A percentile compares a stretch with the other conserved stretches of the same genome.
Conservation (phyloP, 495 filamentous ascomycete genomes). For the Aspergillus bridgeri region DNA sequence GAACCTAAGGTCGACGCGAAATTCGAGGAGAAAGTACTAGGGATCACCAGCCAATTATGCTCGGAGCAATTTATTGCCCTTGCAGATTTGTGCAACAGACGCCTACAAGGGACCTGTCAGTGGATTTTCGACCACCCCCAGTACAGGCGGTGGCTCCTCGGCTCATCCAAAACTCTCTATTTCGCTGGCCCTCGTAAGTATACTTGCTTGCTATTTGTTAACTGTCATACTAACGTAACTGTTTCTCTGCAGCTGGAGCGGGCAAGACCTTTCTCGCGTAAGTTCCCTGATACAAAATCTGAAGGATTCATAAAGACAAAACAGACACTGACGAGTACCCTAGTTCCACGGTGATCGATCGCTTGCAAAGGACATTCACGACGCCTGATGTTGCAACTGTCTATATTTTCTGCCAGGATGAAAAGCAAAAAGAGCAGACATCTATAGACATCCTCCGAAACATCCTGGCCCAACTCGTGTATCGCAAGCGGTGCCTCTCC, state of each 20-base stretch:
- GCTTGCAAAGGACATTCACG: slow-evolving; percentile 28
- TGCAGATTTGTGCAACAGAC: slow-evolving; percentile 29
- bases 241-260: slow-evolving; percentile 25
- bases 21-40: slow-evolving; percentile 20
- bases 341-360: slow-evolving; percentile 31
- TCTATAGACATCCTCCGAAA: slow-evolving; percentile 23
- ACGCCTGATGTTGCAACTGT: slow-evolving; percentile 32
- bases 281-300: slow-evolving; percentile 1
- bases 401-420: slow-evolving; percentile 33
- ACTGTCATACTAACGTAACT: not conserved
- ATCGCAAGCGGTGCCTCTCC: slow-evolving; percentile 25
- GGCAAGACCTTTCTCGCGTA: slow-evolving; percentile 38
- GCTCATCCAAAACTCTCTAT: slow-evolving; percentile 26
- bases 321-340: not conserved
- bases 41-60: slow-evolving; percentile 18
- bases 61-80: slow-evolving; percentile 25
- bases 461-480: slow-evolving; percentile 34
- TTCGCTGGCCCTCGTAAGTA: slow-evolving; percentile 30
- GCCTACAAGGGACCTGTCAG: slow-evolving; percentile 24
- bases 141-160: slow-evolving; percentile 28
- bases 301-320: not conserved
- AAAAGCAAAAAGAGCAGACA: slow-evolving; percentile 15
- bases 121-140: slow-evolving; percentile 30
- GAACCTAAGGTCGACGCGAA: slow-evolving; percentile 11
- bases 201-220: not conserved